Percentiles rank a stretch among this genome's conserved stretches.
Conservation (phyloP, 2,329 filamentous ascomycete species). For the Rutstroemia sp. region DNA sequence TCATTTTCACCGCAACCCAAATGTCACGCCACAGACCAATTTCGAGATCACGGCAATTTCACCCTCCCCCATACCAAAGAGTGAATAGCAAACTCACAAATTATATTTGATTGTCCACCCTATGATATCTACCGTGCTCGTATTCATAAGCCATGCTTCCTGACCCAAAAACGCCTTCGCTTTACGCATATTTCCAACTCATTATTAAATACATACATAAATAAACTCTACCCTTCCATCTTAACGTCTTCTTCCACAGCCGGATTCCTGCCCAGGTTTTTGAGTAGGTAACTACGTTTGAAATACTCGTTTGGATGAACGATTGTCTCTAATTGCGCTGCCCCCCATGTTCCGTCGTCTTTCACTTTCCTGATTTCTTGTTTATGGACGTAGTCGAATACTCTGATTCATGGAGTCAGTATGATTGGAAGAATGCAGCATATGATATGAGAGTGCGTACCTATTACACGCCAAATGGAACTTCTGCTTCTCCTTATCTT, state of each 20-base stretch:
- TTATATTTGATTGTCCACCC: no score
- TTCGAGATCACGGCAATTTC: no score
- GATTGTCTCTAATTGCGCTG: constrained; percentile 83
- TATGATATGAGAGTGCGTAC: constrained; percentile 33
- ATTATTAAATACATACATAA: background rate
- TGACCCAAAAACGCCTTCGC: background rate
- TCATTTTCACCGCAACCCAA: no score
- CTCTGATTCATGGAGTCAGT: constrained; percentile 37
- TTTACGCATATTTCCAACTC: constrained; percentile 2
- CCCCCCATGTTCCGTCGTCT: constrained; percentile 63
- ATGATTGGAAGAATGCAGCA: constrained; percentile 7
- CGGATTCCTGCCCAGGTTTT: constrained; percentile 52
- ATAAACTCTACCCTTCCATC: constrained; percentile 4
- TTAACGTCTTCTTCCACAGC: background rate
- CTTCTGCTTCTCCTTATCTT: constrained; percentile 82
- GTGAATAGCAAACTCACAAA: no score
- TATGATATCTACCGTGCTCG: no score
- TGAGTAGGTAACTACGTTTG: constrained; percentile 85
- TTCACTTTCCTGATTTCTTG: constrained; percentile 68
- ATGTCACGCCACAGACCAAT: no score
- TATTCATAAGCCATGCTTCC: background rate
- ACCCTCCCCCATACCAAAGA: no score
- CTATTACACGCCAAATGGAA: constrained; percentile 96
- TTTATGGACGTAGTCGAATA: constrained; percentile 85
- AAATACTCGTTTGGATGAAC: constrained; percentile 98